Percentiles rank a stretch among this genome's conserved stretches.
These are phyloP conservation scores for Suillus subaureus DNA, from an alignment of 768 basidiomycete genomes.

Conservation along the genomic window DNA sequence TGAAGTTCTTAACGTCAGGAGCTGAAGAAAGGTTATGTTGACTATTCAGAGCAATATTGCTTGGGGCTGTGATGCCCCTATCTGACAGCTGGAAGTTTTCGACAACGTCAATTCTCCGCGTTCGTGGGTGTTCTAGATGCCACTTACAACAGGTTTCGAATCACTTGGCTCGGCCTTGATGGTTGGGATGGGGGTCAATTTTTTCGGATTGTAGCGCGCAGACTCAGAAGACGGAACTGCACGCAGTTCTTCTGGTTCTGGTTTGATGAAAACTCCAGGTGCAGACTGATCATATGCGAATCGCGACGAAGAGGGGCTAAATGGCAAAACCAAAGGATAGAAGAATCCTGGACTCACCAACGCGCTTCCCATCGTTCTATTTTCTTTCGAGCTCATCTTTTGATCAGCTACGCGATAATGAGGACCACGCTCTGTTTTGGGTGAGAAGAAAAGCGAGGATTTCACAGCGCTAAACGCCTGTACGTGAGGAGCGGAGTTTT, in stretches of 20 bases:
- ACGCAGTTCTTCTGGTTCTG: background rate
- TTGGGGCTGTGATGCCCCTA: background rate
- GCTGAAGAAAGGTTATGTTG: background rate
- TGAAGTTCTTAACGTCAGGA: background rate
- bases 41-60: background rate
- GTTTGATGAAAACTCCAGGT: background rate
- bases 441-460: constrained; percentile 4
- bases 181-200: background rate
- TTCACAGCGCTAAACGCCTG: background rate
- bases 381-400: constrained; percentile 1
- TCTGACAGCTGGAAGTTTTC: background rate
- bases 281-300: background rate
- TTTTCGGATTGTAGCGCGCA: background rate
- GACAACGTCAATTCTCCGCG: background rate
- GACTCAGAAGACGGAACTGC: background rate
- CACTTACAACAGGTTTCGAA: background rate
- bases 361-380: background rate
- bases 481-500: constrained; percentile 4
- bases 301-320: constrained; percentile 5
- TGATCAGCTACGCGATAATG: background rate
- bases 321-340: background rate
- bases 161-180: background rate
- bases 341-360: background rate
- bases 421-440: background rate
- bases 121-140: background rate